phyloP scores from a whole-genome alignment of 192 early-diverging fungal species.

The Podila clonocystis region DNA sequence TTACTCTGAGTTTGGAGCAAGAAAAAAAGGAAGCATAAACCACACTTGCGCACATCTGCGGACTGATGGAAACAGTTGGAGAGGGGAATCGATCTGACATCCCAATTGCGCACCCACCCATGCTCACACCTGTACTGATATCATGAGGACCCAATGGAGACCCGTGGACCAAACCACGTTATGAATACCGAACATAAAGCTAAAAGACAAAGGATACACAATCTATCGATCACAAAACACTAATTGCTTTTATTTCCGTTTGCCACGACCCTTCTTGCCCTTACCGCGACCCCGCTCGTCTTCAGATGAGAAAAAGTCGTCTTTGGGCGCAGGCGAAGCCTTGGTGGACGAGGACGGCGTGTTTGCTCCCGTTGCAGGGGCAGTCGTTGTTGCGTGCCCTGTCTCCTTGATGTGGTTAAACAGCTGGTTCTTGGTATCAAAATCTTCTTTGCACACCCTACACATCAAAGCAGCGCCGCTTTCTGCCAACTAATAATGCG shows the following conservation, averaged over 20 bases:
- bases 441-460: slow-evolving; percentile 81
- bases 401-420: slow-evolving; percentile 90
- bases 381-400: slow-evolving; percentile 80
- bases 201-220: too few species aligned
- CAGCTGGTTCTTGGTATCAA: slow-evolving; percentile 82
- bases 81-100: too few species aligned
- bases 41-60: too few species aligned
- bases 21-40: too few species aligned
- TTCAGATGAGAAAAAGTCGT: slow-evolving; percentile 27
- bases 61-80: too few species aligned
- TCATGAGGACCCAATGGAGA: too few species aligned
- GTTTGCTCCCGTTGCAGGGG: neutral
- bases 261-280: slow-evolving; percentile 51
- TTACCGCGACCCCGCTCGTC: slow-evolving; percentile 37
- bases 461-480: slow-evolving; percentile 59
- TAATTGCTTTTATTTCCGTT: slow-evolving; percentile 25
- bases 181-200: too few species aligned
- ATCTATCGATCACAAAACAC: neutral
- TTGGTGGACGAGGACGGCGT: neutral
- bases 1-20: too few species aligned
- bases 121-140: too few species aligned
- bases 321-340: neutral
- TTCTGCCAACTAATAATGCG: slow-evolving; percentile 54
- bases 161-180: too few species aligned
- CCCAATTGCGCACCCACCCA: too few species aligned